phyloP scores from a whole-genome alignment of 345 rosid genomes.

The Arabidopsis arenosa region DNA sequence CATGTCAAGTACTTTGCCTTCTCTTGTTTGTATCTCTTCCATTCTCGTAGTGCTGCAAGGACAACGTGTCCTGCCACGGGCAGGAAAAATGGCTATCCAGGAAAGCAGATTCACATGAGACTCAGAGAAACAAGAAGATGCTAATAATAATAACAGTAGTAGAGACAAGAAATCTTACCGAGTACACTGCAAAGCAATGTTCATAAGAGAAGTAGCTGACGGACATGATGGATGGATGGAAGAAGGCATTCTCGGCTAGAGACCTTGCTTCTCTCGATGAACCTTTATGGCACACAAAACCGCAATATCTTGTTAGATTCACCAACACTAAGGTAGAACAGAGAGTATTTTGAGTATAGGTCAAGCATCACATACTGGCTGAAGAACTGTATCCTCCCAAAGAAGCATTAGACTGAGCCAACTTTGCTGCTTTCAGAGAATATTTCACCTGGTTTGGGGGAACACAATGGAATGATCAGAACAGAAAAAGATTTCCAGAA shows the following conservation, averaged over 20 bases:
- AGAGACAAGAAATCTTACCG: constrained; percentile 59
- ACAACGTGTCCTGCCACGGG: constrained; percentile 78
- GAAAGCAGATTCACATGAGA: constrained; percentile 24
- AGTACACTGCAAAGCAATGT: constrained; percentile 96
- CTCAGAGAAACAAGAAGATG: constrained; percentile 18
- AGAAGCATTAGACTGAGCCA: constrained; percentile 74
- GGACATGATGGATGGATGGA: constrained; percentile 90
- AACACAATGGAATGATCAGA: constrained; percentile 31
- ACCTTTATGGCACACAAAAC: constrained; percentile 51
- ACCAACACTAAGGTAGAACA: not conserved
- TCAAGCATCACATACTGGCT: constrained; percentile 61
- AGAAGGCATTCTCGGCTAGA: constrained; percentile 94
- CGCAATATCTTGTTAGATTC: constrained; percentile 33
- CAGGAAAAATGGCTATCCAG: constrained; percentile 84
- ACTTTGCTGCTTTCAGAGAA: constrained; percentile 84
- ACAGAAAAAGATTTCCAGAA: not conserved
- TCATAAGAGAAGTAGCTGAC: constrained; percentile 97
- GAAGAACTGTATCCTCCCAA: constrained; percentile 70
- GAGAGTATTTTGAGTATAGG: not conserved
- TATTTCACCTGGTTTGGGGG: constrained; percentile 64
- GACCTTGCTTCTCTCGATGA: constrained; percentile 90
- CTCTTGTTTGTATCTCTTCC: constrained; percentile 78
- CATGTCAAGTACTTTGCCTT: constrained; percentile 70
- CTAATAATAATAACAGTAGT: not conserved
- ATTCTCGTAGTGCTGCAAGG: constrained; percentile 84